phyloP scores from a whole-genome alignment of 208 protist genomes.

The Trypanosomatidae sp. region DNA sequence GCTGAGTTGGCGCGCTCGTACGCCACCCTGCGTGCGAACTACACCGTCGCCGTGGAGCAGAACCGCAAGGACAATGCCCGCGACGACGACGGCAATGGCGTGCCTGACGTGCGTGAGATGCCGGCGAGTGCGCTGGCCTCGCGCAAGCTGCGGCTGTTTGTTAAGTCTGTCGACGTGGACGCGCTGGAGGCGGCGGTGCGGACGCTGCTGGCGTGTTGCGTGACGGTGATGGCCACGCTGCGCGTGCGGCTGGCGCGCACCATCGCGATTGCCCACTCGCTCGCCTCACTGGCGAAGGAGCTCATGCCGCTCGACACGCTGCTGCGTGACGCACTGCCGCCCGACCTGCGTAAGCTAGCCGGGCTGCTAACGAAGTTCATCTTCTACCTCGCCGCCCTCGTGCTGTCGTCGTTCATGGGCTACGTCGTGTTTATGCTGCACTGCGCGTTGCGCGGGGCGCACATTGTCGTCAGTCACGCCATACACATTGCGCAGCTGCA shows the following conservation, averaged over 20 bases:
- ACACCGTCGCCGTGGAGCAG: conserved; percentile 28
- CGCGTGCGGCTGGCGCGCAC: conserved; percentile 28
- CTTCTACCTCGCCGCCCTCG: conserved; percentile 8
- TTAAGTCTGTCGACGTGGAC: conserved; percentile 43
- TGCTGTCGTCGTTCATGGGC: too few relatives aligned
- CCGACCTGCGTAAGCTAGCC: conserved; percentile 37
- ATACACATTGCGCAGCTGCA: conserved; percentile 17
- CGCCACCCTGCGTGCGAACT: conserved; percentile 39
- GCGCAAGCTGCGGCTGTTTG: conserved; percentile 34
- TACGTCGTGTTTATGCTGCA: conserved; percentile 38
- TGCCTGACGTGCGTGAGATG: conserved; percentile 34
- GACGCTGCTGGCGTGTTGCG: conserved; percentile 18
- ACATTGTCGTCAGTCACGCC: conserved; percentile 27
- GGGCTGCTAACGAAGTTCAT: conserved; percentile 19
- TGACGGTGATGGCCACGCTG: conserved; percentile 55
- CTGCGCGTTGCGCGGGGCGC: conserved; percentile 37
- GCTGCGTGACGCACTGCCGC: conserved; percentile 29
- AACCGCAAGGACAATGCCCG: conserved; percentile 35
- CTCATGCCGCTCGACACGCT: conserved; percentile 25
- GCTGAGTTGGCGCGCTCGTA: conserved; percentile 25
- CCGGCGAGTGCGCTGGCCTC: conserved; percentile 22
- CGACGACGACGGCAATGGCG: conserved; percentile 29
- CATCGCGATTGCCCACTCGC: conserved; percentile 38
- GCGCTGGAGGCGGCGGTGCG: conserved; percentile 18
- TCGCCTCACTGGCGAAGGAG: conserved; percentile 25